A percentile compares a stretch with the other conserved stretches of the same genome.
Evolutionary conservation across 352 stramenopile genomes (phyloP).

Genomic region (Globisporangium yorkense): DNA sequence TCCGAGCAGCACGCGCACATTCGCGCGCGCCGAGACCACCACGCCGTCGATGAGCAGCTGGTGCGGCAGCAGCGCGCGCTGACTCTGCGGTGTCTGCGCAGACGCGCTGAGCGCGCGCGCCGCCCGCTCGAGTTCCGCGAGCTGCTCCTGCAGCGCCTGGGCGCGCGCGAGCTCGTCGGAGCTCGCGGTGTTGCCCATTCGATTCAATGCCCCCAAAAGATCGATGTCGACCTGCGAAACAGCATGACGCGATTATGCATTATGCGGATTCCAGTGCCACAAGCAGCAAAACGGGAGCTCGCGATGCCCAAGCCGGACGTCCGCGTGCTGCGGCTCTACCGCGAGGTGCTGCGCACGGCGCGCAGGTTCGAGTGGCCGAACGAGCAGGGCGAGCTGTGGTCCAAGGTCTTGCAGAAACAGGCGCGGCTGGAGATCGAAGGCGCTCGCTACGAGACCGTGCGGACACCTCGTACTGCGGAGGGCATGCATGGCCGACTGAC

Average conservation of each 20-base stretch:
- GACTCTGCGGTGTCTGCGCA: constrained; percentile 11
- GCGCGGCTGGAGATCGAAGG: constrained; percentile 78
- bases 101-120: constrained; percentile 19
- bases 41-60: constrained; percentile 20
- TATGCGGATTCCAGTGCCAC: neutral
- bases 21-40: constrained; percentile 14
- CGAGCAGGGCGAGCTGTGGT: constrained; percentile 66
- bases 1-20: constrained; percentile 49
- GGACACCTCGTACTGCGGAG: neutral
- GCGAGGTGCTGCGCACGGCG: constrained; percentile 69
- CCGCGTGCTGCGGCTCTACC: constrained; percentile 71
- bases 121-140: constrained; percentile 39
- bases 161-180: constrained; percentile 23
- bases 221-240: neutral
- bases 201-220: neutral
- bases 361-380: constrained; percentile 71
- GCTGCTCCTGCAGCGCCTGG: constrained; percentile 27
- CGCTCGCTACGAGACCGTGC: constrained; percentile 64
- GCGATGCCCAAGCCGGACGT: neutral
- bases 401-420: constrained; percentile 58
- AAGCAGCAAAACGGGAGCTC: neutral
- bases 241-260: neutral
- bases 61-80: constrained; percentile 22
- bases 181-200: constrained; percentile 48
- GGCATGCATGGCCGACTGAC: neutral